Percentiles rank a stretch among this genome's conserved stretches.
Evolutionary conservation across 1,284 basidiomycete genomes (phyloP).

Genomic region (Trichosporon sp.): DNA sequence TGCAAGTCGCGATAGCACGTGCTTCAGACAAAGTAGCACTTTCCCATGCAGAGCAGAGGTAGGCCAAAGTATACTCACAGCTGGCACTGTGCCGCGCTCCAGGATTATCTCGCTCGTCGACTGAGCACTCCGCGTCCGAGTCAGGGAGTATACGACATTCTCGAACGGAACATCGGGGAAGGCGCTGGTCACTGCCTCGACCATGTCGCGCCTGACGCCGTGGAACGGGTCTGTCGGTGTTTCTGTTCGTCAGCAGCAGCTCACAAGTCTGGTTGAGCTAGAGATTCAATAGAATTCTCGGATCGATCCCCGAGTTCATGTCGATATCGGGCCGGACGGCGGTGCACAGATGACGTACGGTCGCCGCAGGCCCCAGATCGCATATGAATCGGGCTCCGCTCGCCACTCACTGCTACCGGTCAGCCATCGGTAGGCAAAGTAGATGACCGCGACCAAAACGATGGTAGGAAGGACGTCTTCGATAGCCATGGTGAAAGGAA

Average conservation of each 20-base stretch:
- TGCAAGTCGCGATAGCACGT: not conserved
- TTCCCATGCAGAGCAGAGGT: not conserved
- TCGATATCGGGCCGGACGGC: too few species aligned
- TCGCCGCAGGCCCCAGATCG: not conserved
- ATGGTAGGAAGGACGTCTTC: conserved; percentile 42
- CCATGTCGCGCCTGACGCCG: conserved; percentile 40
- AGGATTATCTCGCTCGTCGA: conserved; percentile 46
- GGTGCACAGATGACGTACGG: not conserved
- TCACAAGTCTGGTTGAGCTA: not conserved
- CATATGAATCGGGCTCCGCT: not conserved
- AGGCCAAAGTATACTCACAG: conserved; percentile 26
- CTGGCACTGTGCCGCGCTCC: conserved; percentile 38
- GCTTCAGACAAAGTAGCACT: too few species aligned
- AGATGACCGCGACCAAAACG: conserved; percentile 37
- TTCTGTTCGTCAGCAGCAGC: conserved; percentile 8
- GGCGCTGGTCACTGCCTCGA: conserved; percentile 43
- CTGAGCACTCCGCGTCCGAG: conserved; percentile 43
- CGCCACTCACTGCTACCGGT: conserved; percentile 29
- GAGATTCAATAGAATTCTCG: not conserved
- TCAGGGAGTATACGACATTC: conserved; percentile 45
- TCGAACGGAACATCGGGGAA: conserved; percentile 45
- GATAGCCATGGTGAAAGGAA: conserved; percentile 21
- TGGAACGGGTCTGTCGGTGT: conserved; percentile 23
- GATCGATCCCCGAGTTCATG: too few species aligned
- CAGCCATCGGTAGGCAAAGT: conserved; percentile 33